Evolutionary conservation across 441 rosid species (phyloP), one percentile per base, ranked within the genome.

Genomic region (Aleurites moluccanus): DNA sequence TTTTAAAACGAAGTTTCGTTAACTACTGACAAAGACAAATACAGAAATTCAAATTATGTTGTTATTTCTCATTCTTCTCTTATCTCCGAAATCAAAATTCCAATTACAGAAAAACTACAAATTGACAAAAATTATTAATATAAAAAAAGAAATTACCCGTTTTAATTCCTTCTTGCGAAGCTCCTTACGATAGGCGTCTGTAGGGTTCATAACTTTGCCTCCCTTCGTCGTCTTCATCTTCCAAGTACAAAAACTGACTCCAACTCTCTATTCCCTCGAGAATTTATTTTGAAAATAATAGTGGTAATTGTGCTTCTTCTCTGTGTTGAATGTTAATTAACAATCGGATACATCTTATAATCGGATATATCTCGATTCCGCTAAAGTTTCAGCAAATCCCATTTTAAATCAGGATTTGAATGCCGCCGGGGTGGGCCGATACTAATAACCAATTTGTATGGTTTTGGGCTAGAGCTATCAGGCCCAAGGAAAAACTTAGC

Each of bases 181-280:
- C 90, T 95, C 92, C 85, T 95, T 95, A 49, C 99, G 97, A 72
- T 91, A 95, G 56, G 99, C 98, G 70, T 95, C 99, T 57, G 98
- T 95, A 77, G 99, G 99, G 88, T 95, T 95, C 98, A 95, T 91
- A 75, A 90, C 95, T 80, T 95, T 93, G 76, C 99, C 99, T 82
- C 98, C 99, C 78, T 93, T 95, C 23, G 98, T 93, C 74, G 98
- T 96, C 97, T 95, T 95, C 98, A 95, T 93, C 81, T 76, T 81
- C 64, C 6, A 47, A 68, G 13, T 15, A 7, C 0, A 23, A 55
- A 53, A 33, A 23, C 8, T 18, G 21, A 40, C 10, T 16, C 66
- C 62, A 53, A 49, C 50, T 23, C 27, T 57, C 68, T 56, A 11
- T 59, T 6, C 52, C 63, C 64, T 9, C 10, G 10, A 28, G n/a